phyloP scores from a whole-genome alignment of 2,329 filamentous ascomycete species.

The Xylaria sp. region DNA sequence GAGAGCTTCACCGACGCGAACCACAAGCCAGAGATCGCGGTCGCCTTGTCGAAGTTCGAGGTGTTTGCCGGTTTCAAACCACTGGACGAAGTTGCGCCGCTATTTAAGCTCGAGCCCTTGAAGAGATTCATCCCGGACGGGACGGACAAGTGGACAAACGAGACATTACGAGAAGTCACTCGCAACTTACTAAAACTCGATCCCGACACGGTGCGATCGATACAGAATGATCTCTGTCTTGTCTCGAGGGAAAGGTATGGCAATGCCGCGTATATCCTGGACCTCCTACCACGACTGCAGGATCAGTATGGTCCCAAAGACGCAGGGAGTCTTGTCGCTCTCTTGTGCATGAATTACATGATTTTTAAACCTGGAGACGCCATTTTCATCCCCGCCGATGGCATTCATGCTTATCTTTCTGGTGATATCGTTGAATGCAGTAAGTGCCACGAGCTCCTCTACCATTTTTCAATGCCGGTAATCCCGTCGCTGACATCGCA shows the following conservation, averaged over 20 bases:
- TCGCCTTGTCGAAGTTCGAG: conserved; percentile 77
- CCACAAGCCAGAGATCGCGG: conserved; percentile 83
- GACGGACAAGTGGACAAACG: conserved; percentile 62
- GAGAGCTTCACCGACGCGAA: conserved; percentile 76
- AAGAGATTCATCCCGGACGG: conserved; percentile 57
- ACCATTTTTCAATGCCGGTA: neutral
- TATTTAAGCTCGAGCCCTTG: conserved; percentile 68
- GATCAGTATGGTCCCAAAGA: conserved; percentile 72
- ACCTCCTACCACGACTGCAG: conserved; percentile 72
- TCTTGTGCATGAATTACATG: conserved; percentile 80
- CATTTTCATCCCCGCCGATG: conserved; percentile 77
- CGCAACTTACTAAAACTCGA: conserved; percentile 65
- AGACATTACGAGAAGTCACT: conserved; percentile 67
- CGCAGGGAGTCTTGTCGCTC: conserved; percentile 74
- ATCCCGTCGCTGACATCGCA: neutral
- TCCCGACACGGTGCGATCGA: conserved; percentile 62
- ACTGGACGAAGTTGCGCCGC: conserved; percentile 65
- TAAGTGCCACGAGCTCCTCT: neutral
- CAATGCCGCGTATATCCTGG: conserved; percentile 67
- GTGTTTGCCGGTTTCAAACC: conserved; percentile 82
- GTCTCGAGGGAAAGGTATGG: conserved; percentile 61
- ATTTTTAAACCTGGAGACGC: conserved; percentile 72
- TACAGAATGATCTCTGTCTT: conserved; percentile 62
- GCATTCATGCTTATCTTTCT: conserved; percentile 77
- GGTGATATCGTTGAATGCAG: conserved; percentile 82